Percentiles rank a stretch among this genome's conserved stretches.
phyloP scores from a whole-genome alignment of 495 filamentous ascomycete genomes.

The Usnea hakonensis region DNA sequence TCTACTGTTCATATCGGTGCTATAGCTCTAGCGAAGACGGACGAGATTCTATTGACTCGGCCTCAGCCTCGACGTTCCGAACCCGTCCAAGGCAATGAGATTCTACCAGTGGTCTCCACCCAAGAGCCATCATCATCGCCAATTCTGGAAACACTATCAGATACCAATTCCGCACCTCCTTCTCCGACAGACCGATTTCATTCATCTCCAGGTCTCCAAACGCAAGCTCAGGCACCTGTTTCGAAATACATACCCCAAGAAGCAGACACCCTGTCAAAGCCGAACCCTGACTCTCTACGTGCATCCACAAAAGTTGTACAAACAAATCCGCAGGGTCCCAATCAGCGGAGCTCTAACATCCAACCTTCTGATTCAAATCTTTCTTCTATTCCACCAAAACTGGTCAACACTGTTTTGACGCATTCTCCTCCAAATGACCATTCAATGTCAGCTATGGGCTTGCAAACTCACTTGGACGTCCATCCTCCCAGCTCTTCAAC shows the following conservation, averaged over 20 bases:
- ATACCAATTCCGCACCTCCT: neutral
- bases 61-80: neutral
- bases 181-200: neutral
- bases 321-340: neutral
- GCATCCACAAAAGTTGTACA: neutral
- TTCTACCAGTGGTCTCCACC: neutral
- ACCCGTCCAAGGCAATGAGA: neutral
- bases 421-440: neutral
- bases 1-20: constrained; percentile 3
- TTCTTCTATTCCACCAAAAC: neutral
- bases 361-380: neutral
- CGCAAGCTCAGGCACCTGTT: neutral
- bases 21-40: constrained; percentile 14
- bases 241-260: neutral
- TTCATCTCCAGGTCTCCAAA: constrained; percentile 3
- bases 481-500: neutral
- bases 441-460: neutral
- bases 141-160: neutral
- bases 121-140: neutral
- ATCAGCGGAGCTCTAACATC: neutral
- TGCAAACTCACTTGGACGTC: neutral
- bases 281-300: neutral
- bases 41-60: constrained; percentile 9
- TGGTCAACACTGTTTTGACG: neutral
- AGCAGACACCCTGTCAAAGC: neutral